Evolutionary conservation across 345 rosid genomes (phyloP).

Genomic region (Eucalyptus leucophloia): DNA sequence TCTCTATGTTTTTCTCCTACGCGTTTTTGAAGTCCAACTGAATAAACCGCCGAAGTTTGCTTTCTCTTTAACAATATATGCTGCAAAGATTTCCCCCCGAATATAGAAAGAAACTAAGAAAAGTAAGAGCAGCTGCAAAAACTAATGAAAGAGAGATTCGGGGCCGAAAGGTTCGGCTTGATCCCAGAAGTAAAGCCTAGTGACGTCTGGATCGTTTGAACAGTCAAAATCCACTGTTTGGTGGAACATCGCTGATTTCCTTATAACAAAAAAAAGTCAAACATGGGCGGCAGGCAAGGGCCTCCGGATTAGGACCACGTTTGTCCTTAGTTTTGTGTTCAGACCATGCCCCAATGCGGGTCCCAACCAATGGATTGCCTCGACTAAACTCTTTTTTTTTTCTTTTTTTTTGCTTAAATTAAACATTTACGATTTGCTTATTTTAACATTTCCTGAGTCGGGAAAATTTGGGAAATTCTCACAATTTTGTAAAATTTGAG

Average conservation of each 20-base stretch:
- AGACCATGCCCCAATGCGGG: not conserved
- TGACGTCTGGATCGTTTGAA: not conserved
- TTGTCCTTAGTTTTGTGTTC: not conserved
- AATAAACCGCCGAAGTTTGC: not conserved
- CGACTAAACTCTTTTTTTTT: not conserved
- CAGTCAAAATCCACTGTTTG: not conserved
- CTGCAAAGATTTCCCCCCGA: not conserved
- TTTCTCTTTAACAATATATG: not conserved
- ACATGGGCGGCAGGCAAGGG: not conserved
- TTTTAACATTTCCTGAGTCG: not conserved
- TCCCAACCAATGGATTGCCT: not conserved
- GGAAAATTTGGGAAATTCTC: not conserved
- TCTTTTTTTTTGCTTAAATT: not conserved
- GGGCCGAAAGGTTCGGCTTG: not conserved
- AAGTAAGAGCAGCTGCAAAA: not conserved
- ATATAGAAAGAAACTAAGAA: not conserved
- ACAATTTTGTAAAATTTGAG: not conserved
- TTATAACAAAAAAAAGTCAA: not conserved
- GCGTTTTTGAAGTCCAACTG: not conserved
- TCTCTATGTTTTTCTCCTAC: not conserved
- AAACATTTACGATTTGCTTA: not conserved
- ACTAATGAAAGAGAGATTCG: not conserved
- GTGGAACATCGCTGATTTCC: not conserved
- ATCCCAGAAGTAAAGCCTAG: not conserved
- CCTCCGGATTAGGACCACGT: not conserved